Conservation (phyloP, 2,329 filamentous ascomycete genomes). For the Colletotrichum scovillei region DNA sequence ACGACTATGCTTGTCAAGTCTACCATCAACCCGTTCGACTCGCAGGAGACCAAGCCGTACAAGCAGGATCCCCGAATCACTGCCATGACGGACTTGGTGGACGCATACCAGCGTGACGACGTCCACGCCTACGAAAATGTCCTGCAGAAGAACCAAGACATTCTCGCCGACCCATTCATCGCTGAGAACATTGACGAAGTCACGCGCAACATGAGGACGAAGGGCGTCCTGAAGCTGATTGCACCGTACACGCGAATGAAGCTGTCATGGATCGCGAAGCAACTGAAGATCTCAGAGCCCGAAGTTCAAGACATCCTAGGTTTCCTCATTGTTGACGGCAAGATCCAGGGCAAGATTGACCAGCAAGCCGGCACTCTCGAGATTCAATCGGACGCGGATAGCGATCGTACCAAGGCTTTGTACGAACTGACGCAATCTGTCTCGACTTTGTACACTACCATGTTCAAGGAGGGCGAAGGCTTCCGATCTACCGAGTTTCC, state of each 20-base stretch:
- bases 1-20: constrained; percentile 99
- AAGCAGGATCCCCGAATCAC: constrained; percentile 94
- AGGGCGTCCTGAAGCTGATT: constrained; percentile 92
- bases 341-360: constrained; percentile 89
- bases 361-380: constrained; percentile 87
- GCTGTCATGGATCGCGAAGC: constrained; percentile 85
- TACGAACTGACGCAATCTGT: constrained; percentile 79
- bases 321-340: constrained; percentile 91
- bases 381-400: constrained; percentile 80
- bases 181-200: constrained; percentile 99
- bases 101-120: constrained; percentile 95
- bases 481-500: constrained; percentile 55
- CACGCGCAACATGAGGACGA: constrained; percentile 97
- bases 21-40: constrained; percentile 98
- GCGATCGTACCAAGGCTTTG: constrained; percentile 79
- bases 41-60: constrained; percentile 98
- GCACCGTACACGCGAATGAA: constrained; percentile 95
- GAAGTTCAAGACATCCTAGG: constrained; percentile 97
- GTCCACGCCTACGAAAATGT: constrained; percentile 92
- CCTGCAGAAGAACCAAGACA: constrained; percentile 86
- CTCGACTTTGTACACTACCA: constrained; percentile 73
- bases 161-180: constrained; percentile 93
- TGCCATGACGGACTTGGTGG: constrained; percentile 96
- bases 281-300: constrained; percentile 84
- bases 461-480: constrained; percentile 84